These are phyloP conservation scores for Monilinia vaccinii-corymbosi DNA, from an alignment of 2,329 filamentous ascomycete genomes.

Conservation along the genomic window DNA sequence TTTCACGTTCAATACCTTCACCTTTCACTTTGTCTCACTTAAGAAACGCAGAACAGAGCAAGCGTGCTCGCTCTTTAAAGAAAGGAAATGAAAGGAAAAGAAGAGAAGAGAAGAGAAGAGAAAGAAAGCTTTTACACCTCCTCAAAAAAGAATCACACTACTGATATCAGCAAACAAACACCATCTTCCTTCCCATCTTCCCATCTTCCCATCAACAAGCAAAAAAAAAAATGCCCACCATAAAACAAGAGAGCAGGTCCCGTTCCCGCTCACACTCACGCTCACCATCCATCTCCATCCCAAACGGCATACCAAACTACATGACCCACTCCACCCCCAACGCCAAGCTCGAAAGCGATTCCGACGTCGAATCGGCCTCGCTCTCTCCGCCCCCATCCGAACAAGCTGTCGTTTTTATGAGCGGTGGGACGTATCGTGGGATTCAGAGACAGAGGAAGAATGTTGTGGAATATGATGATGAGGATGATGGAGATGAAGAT, in stretches of 20 bases:
- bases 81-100: too few species aligned
- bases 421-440: not conserved
- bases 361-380: not conserved
- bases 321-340: too few species aligned
- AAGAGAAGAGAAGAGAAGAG: too few species aligned
- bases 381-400: not conserved
- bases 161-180: too few species aligned
- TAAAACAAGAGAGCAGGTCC: not conserved
- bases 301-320: not conserved
- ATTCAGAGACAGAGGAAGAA: not conserved
- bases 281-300: not conserved
- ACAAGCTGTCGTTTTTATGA: not conserved
- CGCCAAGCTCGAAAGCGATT: not conserved
- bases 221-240: not conserved
- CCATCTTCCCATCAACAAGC: not conserved
- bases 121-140: too few species aligned
- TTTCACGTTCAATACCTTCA: too few species aligned
- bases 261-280: not conserved
- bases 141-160: too few species aligned
- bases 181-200: too few species aligned
- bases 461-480: not conserved
- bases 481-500: not conserved
- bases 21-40: too few species aligned
- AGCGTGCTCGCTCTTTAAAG: too few species aligned
- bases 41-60: too few species aligned